Percentiles rank a stretch among this genome's conserved stretches.
Evolutionary conservation across 2,329 filamentous ascomycete species (phyloP).

Genomic region (Pezicula rhizophila): DNA sequence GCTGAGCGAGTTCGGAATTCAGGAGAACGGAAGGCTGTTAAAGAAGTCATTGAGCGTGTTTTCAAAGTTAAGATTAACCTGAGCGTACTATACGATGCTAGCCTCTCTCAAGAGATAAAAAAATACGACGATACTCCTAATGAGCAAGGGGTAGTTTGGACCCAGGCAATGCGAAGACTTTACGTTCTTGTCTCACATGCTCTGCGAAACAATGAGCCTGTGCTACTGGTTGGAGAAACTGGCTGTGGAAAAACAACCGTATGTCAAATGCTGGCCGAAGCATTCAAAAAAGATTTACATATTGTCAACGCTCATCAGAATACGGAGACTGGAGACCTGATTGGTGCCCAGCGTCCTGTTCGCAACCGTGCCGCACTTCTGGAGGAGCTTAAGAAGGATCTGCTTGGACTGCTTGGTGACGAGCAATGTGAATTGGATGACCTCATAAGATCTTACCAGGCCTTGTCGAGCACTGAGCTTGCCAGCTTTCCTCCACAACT

Average conservation of each 20-base stretch:
- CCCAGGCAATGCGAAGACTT: conserved; percentile 83
- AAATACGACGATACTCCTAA: conserved; percentile 41
- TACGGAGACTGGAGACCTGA: conserved; percentile 93
- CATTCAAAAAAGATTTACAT: conserved; percentile 67
- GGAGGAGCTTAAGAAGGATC: conserved; percentile 56
- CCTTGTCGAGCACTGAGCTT: conserved; percentile 41
- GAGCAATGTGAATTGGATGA: conserved; percentile 42
- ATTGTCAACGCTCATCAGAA: conserved; percentile 98
- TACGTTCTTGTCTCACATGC: conserved; percentile 87
- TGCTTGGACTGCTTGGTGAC: conserved; percentile 40
- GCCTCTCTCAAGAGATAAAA: conserved; percentile 49
- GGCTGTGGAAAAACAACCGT: conserved; percentile 98
- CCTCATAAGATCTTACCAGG: conserved; percentile 38
- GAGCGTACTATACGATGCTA: conserved; percentile 62
- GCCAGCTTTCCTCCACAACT: conserved; percentile 20
- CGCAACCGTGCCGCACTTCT: conserved; percentile 74
- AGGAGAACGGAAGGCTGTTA: conserved; percentile 80
- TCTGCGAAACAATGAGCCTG: conserved; percentile 83
- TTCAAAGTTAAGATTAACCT: conserved; percentile 83
- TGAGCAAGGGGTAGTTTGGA: conserved; percentile 78
- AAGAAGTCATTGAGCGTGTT: conserved; percentile 78
- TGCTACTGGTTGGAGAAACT: conserved; percentile 91
- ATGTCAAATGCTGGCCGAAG: conserved; percentile 84
- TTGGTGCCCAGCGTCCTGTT: conserved; percentile 88
- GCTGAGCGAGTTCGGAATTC: conserved; percentile 90